Evolutionary conservation across 1,139 yeast genomes (phyloP).

Genomic region (Hyphopichia buzzinii): DNA sequence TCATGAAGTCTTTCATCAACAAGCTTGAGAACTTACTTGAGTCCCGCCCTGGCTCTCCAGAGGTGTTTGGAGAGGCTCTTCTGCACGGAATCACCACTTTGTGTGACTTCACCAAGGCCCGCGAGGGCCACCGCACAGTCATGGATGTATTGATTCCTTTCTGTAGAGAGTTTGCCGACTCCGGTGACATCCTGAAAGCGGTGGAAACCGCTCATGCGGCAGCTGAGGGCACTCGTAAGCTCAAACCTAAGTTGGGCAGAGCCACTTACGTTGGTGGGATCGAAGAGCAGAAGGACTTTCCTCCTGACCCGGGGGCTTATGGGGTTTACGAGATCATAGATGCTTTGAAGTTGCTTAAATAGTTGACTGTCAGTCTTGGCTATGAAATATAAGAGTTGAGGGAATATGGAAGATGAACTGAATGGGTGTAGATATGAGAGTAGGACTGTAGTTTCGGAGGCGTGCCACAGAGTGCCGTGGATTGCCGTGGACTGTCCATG

Average conservation of each 20-base stretch:
- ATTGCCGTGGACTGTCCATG: too few species aligned
- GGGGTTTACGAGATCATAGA: slow-evolving; percentile 23
- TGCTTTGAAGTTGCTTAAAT: slow-evolving; percentile 11
- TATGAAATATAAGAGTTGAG: too few species aligned
- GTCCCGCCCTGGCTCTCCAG: slow-evolving; percentile 3
- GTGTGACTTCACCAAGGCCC: slow-evolving; percentile 44
- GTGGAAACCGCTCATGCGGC: slow-evolving; percentile 33
- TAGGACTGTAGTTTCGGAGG: too few species aligned
- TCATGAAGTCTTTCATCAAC: slow-evolving; percentile 41
- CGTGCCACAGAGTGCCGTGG: too few species aligned
- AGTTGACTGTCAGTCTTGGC: too few species aligned
- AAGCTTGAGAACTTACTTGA: slow-evolving; percentile 22
- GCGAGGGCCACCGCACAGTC: slow-evolving; percentile 51
- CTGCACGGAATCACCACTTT: slow-evolving; percentile 31
- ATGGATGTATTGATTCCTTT: slow-evolving; percentile 56
- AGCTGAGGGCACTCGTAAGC: slow-evolving; percentile 41
- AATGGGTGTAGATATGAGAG: too few species aligned
- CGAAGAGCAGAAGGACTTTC: slow-evolving; percentile 22
- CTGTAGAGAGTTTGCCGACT: slow-evolving; percentile 25
- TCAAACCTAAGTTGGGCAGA: slow-evolving; percentile 45
- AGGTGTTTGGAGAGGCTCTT: slow-evolving; percentile 26
- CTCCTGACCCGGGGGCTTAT: slow-evolving; percentile 49
- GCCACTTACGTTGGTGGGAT: slow-evolving; percentile 46
- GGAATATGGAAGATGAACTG: too few species aligned
- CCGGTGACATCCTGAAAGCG: slow-evolving; percentile 26